A percentile compares a stretch with the other conserved stretches of the same genome.
phyloP scores from a whole-genome alignment of 768 basidiomycete species.

The Psilocybe sp. region DNA sequence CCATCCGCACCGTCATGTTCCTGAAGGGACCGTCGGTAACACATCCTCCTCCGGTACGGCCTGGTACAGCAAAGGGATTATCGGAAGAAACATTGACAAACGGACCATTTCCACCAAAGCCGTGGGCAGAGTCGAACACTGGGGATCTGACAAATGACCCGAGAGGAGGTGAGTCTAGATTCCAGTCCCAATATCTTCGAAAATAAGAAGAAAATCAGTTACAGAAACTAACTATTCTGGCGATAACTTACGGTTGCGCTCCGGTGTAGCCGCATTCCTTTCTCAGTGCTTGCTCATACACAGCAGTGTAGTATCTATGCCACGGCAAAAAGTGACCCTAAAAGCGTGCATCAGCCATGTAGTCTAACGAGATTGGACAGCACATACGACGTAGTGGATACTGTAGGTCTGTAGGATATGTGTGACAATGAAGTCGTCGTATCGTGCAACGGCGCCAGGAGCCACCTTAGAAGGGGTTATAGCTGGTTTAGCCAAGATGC shows the following conservation, averaged over 20 bases:
- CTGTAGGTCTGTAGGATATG: slow-evolving; percentile 21
- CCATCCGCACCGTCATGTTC: slow-evolving; percentile 10
- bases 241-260: slow-evolving; percentile 18
- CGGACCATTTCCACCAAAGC: slow-evolving; percentile 14
- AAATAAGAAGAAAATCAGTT: background rate
- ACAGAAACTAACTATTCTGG: background rate
- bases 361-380: background rate
- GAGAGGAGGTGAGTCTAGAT: slow-evolving; percentile 9
- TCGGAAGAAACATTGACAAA: slow-evolving; percentile 4
- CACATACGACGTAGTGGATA: slow-evolving; percentile 22
- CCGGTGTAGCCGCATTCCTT: slow-evolving; percentile 22
- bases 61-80: slow-evolving; percentile 6
- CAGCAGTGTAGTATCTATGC: slow-evolving; percentile 19
- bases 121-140: slow-evolving; percentile 4
- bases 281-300: slow-evolving; percentile 20
- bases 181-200: slow-evolving; percentile 18
- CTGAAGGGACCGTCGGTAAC: slow-evolving; percentile 9
- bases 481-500: slow-evolving; percentile 16
- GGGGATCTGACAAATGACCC: slow-evolving; percentile 4
- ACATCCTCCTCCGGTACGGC: slow-evolving; percentile 12
- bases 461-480: slow-evolving; percentile 13
- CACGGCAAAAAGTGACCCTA: slow-evolving; percentile 26
- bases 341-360: background rate
- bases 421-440: slow-evolving; percentile 22
- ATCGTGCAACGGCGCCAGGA: slow-evolving; percentile 19